Conservation (phyloP, 2,329 filamentous ascomycete species). For the Diplodia mutila region DNA sequence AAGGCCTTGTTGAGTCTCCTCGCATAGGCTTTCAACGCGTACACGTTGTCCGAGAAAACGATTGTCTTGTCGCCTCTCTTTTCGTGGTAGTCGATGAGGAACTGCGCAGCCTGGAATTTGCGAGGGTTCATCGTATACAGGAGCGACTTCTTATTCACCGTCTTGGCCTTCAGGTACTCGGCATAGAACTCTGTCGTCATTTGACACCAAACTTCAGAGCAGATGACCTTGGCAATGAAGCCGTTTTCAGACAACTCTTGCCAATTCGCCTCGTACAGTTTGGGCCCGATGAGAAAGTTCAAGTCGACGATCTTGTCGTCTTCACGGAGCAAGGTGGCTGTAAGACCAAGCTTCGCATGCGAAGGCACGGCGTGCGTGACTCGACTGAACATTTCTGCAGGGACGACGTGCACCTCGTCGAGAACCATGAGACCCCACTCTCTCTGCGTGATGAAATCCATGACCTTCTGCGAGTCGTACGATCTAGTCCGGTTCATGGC, state of each 20-base stretch:
- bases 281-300: constrained; percentile 96
- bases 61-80: constrained; percentile 95
- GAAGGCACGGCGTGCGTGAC: constrained; percentile 93
- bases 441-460: constrained; percentile 84
- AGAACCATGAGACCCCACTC: constrained; percentile 98
- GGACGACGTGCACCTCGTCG: constrained; percentile 97
- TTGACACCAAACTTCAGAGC: constrained; percentile 97
- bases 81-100: constrained; percentile 97
- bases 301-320: constrained; percentile 98
- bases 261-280: constrained; percentile 98
- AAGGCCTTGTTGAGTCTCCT: constrained; percentile 82
- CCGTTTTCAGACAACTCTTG: constrained; percentile 97
- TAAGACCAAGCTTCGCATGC: constrained; percentile 92
- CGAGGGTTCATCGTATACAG: constrained; percentile 97
- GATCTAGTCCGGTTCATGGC: constrained; percentile 85
- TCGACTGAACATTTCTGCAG: constrained; percentile 92
- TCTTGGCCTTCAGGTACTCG: constrained; percentile 75
- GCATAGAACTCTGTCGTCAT: constrained; percentile 99
- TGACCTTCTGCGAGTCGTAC: constrained; percentile 94
- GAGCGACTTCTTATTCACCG: constrained; percentile 66
- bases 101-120: constrained; percentile 97
- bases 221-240: constrained; percentile 95
- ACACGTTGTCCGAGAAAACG: constrained; percentile 97
- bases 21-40: constrained; percentile 84
- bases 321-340: constrained; percentile 89